These are phyloP conservation scores for Puccinia coronata DNA, from an alignment of 1,284 basidiomycete species.

Conservation along the genomic window DNA sequence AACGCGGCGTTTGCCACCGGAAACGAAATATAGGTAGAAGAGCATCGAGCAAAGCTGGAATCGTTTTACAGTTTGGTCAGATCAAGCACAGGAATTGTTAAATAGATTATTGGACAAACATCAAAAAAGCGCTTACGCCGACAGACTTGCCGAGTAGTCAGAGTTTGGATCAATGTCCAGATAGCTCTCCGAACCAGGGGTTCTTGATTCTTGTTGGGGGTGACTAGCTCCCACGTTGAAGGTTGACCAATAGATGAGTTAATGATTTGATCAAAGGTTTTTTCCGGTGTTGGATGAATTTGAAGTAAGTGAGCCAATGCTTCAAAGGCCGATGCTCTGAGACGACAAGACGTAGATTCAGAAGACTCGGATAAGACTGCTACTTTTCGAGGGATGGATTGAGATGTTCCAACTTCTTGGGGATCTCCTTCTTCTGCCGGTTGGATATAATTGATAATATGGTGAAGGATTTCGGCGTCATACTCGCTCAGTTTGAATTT, in stretches of 20 bases:
- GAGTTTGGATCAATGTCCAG: slow-evolving; percentile 40
- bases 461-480: slow-evolving; percentile 40
- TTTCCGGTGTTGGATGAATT: slow-evolving; percentile 27
- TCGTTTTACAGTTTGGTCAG: slow-evolving; percentile 9
- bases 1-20: slow-evolving; percentile 27
- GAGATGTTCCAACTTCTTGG: not conserved
- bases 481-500: slow-evolving; percentile 32
- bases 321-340: slow-evolving; percentile 41
- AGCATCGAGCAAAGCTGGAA: slow-evolving; percentile 38
- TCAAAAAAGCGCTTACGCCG: slow-evolving; percentile 39
- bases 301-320: slow-evolving; percentile 34
- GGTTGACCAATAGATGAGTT: slow-evolving; percentile 9
- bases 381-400: slow-evolving; percentile 32
- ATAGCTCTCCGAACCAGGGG: slow-evolving; percentile 35
- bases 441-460: slow-evolving; percentile 24
- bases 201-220: slow-evolving; percentile 28
- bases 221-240: slow-evolving; percentile 37
- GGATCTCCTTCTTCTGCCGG: not conserved
- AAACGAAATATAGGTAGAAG: slow-evolving; percentile 22
- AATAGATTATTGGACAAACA: not conserved
- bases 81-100: not conserved
- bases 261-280: not conserved
- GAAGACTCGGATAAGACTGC: slow-evolving; percentile 31
- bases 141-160: slow-evolving; percentile 26
- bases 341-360: slow-evolving; percentile 36